phyloP scores from a whole-genome alignment of 805 yeast genomes.

The Saturnispora gosingensis region DNA sequence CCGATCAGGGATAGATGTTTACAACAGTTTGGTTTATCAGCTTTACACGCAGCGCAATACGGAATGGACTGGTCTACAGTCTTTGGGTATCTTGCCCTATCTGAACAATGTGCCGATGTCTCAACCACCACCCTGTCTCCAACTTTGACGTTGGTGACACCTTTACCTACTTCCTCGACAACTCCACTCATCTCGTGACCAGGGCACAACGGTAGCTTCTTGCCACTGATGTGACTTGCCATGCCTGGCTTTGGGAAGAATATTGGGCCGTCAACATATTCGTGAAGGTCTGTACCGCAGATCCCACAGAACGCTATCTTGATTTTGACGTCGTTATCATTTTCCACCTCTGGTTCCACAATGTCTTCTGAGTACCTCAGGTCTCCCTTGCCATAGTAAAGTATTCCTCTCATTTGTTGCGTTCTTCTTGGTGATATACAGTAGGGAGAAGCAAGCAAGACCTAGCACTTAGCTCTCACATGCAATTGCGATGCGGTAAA shows the following conservation, averaged over 20 bases:
- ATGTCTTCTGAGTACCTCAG: slow-evolving; percentile 31
- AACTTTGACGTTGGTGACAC: slow-evolving; percentile 33
- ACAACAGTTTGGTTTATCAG: slow-evolving; percentile 39
- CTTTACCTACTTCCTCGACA: slow-evolving; percentile 34
- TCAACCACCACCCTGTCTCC: slow-evolving; percentile 59
- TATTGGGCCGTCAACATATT: slow-evolving; percentile 49
- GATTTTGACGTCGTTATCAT: slow-evolving; percentile 25
- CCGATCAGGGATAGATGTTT: slow-evolving; percentile 36
- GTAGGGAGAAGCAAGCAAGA: too few species aligned
- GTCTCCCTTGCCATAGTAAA: slow-evolving; percentile 38
- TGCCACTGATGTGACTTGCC: slow-evolving; percentile 32
- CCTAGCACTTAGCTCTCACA: too few species aligned
- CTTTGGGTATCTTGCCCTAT: slow-evolving; percentile 26
- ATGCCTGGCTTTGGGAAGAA: slow-evolving; percentile 32
- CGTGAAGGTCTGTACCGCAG: slow-evolving; percentile 56
- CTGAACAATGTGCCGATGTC: slow-evolving; percentile 46
- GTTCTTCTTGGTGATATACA: background rate
- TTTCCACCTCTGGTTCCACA: slow-evolving; percentile 19
- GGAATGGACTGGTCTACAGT: slow-evolving; percentile 21
- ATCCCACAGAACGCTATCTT: slow-evolving; percentile 44
- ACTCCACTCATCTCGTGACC: slow-evolving; percentile 30
- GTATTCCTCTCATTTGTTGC: slow-evolving; percentile 36
- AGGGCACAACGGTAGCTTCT: slow-evolving; percentile 27
- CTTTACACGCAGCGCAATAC: slow-evolving; percentile 35
- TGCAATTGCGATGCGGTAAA: background rate